Conservation (phyloP, 352 stramenopile species). For the Phytophthora pinifolia region DNA sequence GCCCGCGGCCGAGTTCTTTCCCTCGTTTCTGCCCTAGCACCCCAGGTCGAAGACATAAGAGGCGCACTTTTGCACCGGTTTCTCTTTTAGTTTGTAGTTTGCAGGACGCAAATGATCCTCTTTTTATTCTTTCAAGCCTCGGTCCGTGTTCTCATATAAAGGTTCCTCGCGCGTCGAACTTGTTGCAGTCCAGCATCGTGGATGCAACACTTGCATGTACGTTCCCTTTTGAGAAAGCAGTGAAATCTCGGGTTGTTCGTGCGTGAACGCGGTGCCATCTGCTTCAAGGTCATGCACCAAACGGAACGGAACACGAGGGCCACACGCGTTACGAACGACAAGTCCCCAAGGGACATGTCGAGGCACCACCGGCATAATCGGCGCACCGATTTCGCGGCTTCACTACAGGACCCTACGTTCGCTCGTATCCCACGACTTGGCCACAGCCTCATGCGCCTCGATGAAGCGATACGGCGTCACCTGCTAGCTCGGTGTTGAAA, state of each 20-base stretch:
- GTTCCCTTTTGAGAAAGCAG: too few relatives aligned
- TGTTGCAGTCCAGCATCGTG: background rate
- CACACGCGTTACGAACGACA: constrained; percentile 11
- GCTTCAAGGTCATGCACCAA: constrained; percentile 23
- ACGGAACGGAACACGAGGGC: constrained; percentile 19
- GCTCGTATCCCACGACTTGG: too few relatives aligned
- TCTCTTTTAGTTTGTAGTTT: constrained; percentile 39
- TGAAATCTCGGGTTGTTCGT: too few relatives aligned
- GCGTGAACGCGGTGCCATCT: too few relatives aligned
- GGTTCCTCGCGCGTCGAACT: constrained; percentile 1
- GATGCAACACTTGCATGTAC: too few relatives aligned
- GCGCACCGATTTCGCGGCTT: too few relatives aligned
- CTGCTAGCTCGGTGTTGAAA: too few relatives aligned
- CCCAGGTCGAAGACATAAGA: constrained; percentile 4
- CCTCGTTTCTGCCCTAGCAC: background rate
- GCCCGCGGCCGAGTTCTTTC: background rate
- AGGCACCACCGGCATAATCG: background rate
- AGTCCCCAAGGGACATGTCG: background rate
- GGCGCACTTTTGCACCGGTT: background rate
- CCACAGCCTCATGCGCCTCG: too few relatives aligned
- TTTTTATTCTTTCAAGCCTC: constrained; percentile 40
- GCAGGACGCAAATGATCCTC: constrained; percentile 28
- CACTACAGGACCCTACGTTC: too few relatives aligned
- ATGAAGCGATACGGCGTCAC: too few relatives aligned
- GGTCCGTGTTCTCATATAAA: constrained; percentile 9